Percentiles rank a stretch among this genome's conserved stretches.
Evolutionary conservation across 179 eudicot genomes (phyloP).

Genomic region (Silene vulgaris): DNA sequence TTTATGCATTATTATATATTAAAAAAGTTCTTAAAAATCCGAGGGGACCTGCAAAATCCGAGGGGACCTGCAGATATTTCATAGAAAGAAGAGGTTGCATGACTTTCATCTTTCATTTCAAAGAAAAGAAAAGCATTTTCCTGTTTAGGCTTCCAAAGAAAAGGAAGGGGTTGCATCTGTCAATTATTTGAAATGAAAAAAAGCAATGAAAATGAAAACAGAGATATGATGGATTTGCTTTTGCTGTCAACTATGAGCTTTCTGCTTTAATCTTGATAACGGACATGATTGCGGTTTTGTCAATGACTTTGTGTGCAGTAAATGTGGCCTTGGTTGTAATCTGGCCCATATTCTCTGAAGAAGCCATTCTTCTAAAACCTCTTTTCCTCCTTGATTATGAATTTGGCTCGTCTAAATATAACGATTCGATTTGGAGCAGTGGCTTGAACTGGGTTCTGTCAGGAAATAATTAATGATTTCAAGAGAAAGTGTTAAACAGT

Average conservation of each 20-base stretch:
- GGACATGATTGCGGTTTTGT: not conserved
- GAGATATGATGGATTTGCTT: not conserved
- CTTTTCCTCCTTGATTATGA: not conserved
- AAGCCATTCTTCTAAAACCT: not conserved
- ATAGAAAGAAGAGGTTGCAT: not conserved
- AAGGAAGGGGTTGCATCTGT: not conserved
- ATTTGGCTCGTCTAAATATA: not conserved
- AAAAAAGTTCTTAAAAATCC: not conserved
- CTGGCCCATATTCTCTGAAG: slow-evolving; percentile 2
- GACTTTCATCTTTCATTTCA: not conserved
- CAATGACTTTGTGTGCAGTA: not conserved
- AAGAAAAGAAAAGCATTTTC: not conserved
- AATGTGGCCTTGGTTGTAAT: slow-evolving; percentile 7
- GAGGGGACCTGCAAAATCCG: not conserved
- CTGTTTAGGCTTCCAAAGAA: not conserved
- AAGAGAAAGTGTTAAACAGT: no score
- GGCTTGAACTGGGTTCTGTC: no score
- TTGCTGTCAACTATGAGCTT: not conserved
- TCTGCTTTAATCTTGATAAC: not conserved
- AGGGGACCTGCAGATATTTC: not conserved
- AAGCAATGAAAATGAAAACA: not conserved
- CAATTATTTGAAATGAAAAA: not conserved
- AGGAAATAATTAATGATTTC: no score
- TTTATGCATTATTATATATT: no score
- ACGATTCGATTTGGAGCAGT: not conserved